These are phyloP conservation scores for Omphalotus olearius DNA, from an alignment of 1,284 basidiomycete genomes.

Conservation along the genomic window DNA sequence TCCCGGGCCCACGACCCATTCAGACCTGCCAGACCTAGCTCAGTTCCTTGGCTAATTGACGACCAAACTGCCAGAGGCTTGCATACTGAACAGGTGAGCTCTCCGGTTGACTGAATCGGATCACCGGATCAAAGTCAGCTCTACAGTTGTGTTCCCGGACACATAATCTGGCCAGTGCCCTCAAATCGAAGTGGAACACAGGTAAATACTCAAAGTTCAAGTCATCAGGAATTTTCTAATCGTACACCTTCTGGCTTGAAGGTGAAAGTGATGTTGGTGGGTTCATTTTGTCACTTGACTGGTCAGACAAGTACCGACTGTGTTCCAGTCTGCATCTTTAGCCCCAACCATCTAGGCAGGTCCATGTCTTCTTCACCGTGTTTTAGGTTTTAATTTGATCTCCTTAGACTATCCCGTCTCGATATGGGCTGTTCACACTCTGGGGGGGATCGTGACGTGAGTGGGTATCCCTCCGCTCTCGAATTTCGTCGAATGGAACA, in stretches of 20 bases:
- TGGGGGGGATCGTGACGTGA: slow-evolving; percentile 70
- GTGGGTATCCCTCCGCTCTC: slow-evolving; percentile 12
- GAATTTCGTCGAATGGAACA: background rate
- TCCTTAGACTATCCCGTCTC: slow-evolving; percentile 62
- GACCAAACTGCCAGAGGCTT: slow-evolving; percentile 50
- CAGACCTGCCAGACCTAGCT: slow-evolving; percentile 40
- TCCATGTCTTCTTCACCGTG: background rate
- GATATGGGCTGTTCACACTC: slow-evolving; percentile 72
- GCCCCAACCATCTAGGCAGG: slow-evolving; percentile 63
- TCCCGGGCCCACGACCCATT: slow-evolving; percentile 41
- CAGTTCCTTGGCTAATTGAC: slow-evolving; percentile 61
- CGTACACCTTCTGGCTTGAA: slow-evolving; percentile 15
- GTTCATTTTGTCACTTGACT: slow-evolving; percentile 9
- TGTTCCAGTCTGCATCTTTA: slow-evolving; percentile 56
- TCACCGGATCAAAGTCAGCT: background rate
- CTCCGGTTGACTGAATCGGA: too few relatives aligned
- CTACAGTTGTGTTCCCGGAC: slow-evolving; percentile 47
- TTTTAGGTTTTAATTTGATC: slow-evolving; percentile 7
- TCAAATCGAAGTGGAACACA: slow-evolving; percentile 52
- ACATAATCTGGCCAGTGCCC: slow-evolving; percentile 57
- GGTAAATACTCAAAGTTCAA: slow-evolving; percentile 35
- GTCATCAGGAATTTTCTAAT: background rate
- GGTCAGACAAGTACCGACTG: background rate
- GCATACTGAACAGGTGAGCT: slow-evolving; percentile 45
- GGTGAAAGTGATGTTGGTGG: slow-evolving; percentile 37